Evolutionary conservation across 2,329 filamentous ascomycete species (phyloP).

Genomic region (Parastagonospora avenae): DNA sequence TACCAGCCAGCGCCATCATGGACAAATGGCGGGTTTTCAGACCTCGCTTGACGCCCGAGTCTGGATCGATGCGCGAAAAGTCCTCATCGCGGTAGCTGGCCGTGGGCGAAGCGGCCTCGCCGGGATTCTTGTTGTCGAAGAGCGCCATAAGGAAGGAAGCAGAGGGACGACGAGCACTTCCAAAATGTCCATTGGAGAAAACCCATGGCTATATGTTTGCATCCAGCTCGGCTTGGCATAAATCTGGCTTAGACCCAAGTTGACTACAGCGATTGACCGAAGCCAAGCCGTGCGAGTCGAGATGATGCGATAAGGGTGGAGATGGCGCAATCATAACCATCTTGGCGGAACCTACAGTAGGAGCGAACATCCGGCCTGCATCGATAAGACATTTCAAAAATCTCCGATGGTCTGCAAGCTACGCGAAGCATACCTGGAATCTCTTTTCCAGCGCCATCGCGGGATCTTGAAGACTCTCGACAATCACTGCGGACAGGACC

Average conservation of each 20-base stretch:
- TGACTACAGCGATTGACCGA: slow-evolving; percentile 1
- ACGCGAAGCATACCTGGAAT: no score
- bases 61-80: slow-evolving; percentile 56
- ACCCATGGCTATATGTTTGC: slow-evolving; percentile 12
- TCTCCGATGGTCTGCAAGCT: background rate
- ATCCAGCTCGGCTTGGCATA: background rate
- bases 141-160: slow-evolving; percentile 19
- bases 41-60: slow-evolving; percentile 70
- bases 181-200: background rate
- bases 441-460: no score
- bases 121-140: slow-evolving; percentile 23
- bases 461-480: no score
- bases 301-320: slow-evolving; percentile 17
- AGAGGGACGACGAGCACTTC: background rate
- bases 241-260: background rate
- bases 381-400: background rate
- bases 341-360: background rate
- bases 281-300: background rate
- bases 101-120: slow-evolving; percentile 21
- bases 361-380: no score
- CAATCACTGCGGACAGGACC: no score
- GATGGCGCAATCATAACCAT: slow-evolving; percentile 9
- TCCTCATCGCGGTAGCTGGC: slow-evolving; percentile 31
- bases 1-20: slow-evolving; percentile 60
- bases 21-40: slow-evolving; percentile 70